Evolutionary conservation across 805 yeast genomes (phyloP).

Genomic region (Peterozyma xylosa): DNA sequence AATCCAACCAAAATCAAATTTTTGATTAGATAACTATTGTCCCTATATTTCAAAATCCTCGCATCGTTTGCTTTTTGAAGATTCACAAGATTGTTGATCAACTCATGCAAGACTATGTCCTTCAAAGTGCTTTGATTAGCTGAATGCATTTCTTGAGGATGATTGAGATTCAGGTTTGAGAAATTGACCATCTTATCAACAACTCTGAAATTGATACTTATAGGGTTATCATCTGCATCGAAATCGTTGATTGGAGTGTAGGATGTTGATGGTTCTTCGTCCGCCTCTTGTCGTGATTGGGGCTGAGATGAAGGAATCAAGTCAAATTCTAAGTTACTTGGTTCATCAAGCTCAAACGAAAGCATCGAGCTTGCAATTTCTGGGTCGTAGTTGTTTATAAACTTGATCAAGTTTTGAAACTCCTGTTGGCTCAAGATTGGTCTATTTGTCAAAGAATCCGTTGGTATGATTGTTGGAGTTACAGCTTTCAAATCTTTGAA

Average conservation of each 20-base stretch:
- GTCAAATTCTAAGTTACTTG: slow-evolving; percentile 11
- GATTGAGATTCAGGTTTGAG: slow-evolving; percentile 25
- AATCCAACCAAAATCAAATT: slow-evolving; percentile 28
- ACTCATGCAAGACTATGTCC: slow-evolving; percentile 20
- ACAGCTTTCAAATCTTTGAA: slow-evolving; percentile 56
- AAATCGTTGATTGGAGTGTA: slow-evolving; percentile 19
- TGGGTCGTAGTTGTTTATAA: slow-evolving; percentile 35
- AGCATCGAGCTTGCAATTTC: slow-evolving; percentile 22
- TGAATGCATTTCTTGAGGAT: slow-evolving; percentile 3
- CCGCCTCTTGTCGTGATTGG: slow-evolving; percentile 9
- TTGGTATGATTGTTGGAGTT: slow-evolving; percentile 40
- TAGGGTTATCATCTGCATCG: slow-evolving; percentile 15
- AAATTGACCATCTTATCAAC: slow-evolving; percentile 38
- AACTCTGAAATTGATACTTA: slow-evolving; percentile 32
- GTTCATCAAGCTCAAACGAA: slow-evolving; percentile 11
- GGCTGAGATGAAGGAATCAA: slow-evolving; percentile 5
- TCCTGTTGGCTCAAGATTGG: slow-evolving; percentile 54
- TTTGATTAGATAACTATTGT: slow-evolving; percentile 29
- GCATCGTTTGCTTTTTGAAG: slow-evolving; percentile 25
- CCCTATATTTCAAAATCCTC: slow-evolving; percentile 13
- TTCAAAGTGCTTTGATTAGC: slow-evolving; percentile 14
- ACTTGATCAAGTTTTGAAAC: slow-evolving; percentile 52
- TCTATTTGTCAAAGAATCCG: slow-evolving; percentile 40
- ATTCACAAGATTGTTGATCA: slow-evolving; percentile 17
- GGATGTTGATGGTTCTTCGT: not conserved